Conservation (phyloP, 495 filamentous ascomycete genomes). For the Neurospora tetraspora region DNA sequence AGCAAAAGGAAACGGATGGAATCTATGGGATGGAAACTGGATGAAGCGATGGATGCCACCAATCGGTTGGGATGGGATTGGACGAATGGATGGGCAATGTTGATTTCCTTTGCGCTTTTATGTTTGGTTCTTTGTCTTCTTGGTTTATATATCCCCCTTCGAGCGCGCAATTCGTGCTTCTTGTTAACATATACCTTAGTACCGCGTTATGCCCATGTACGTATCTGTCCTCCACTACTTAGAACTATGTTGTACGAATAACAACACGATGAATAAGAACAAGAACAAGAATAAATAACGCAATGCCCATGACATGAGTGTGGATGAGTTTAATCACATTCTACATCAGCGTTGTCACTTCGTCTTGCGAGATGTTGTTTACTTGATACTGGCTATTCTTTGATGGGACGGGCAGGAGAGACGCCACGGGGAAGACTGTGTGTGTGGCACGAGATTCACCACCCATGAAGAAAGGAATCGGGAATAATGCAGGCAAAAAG, state of each 20-base stretch:
- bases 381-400: no score
- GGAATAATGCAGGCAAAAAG: no score
- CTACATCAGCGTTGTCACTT: no score
- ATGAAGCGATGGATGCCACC: not conserved
- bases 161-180: not conserved
- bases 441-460: no score
- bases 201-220: slow-evolving; percentile 2
- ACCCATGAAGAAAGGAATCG: no score
- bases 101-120: slow-evolving; percentile 2
- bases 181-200: slow-evolving; percentile 1
- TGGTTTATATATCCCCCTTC: slow-evolving; percentile 6
- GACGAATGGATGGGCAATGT: not conserved
- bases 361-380: no score
- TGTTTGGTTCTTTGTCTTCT: not conserved
- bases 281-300: not conserved
- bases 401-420: no score
- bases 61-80: not conserved
- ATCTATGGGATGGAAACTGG: not conserved
- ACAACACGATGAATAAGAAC: not conserved
- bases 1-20: not conserved
- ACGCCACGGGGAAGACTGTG: no score
- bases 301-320: not conserved
- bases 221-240: not conserved
- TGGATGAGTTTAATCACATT: no score
- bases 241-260: not conserved